These are phyloP conservation scores for Ulvella scutata DNA, from an alignment of 139 green algal species.

Conservation along the genomic window DNA sequence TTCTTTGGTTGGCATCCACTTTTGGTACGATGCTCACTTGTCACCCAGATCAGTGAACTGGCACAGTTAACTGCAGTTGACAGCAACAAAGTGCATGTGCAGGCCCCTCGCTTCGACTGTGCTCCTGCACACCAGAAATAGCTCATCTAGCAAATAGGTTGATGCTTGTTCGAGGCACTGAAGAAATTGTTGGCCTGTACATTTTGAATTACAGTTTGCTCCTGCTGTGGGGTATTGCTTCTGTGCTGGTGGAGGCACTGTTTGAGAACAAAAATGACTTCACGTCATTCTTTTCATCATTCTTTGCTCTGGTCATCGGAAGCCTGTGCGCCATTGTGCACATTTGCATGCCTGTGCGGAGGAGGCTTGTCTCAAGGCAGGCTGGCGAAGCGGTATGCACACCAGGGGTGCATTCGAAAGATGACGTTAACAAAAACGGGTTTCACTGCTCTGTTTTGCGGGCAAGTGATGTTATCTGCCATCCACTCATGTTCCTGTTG, in stretches of 20 bases:
- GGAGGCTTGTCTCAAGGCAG: too few species aligned
- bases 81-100: neutral
- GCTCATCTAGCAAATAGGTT: neutral
- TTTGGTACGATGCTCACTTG: neutral
- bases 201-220: neutral
- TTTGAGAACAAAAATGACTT: neutral
- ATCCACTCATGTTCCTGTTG: too few species aligned
- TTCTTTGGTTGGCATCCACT: neutral
- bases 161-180: neutral
- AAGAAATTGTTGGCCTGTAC: neutral
- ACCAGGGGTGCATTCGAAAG: too few species aligned
- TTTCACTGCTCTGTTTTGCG: too few species aligned
- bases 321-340: neutral
- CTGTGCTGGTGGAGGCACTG: neutral
- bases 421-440: too few species aligned
- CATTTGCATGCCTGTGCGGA: neutral
- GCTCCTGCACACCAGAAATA: neutral
- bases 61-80: neutral
- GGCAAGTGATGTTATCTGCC: too few species aligned
- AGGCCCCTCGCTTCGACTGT: neutral
- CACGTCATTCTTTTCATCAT: neutral
- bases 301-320: neutral
- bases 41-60: neutral
- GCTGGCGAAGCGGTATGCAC: too few species aligned
- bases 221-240: neutral